These are phyloP conservation scores for Rubia tinctorum DNA, from an alignment of 305 asterid species.

Conservation along the genomic window DNA sequence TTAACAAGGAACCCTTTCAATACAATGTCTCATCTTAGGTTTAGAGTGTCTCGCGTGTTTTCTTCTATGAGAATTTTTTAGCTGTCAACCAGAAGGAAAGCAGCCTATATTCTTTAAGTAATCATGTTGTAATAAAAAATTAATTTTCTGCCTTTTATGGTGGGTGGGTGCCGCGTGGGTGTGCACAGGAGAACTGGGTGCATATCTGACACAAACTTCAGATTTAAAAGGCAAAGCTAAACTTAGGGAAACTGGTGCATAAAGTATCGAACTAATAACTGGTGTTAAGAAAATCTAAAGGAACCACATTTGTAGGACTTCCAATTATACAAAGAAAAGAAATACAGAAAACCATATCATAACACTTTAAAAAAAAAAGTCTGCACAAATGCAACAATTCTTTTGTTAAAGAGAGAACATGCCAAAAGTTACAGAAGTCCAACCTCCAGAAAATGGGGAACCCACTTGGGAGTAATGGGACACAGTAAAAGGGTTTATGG, in stretches of 20 bases:
- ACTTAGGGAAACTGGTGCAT: neutral
- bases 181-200: no score
- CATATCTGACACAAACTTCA: no score
- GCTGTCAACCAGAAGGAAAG: neutral
- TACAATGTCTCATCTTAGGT: neutral
- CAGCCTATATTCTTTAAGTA: no score
- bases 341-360: neutral
- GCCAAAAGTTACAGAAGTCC: neutral
- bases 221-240: no score
- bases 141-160: no score
- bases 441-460: neutral
- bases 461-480: neutral
- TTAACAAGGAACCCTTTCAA: neutral
- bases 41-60: no score
- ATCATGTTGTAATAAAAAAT: neutral
- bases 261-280: neutral
- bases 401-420: neutral
- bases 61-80: neutral
- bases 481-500: neutral
- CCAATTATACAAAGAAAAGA: neutral
- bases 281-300: neutral
- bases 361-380: no score
- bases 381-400: neutral
- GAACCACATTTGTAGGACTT: neutral
- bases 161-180: no score